phyloP scores from a whole-genome alignment of 345 rosid species.

The Eucalyptus tenuipes region DNA sequence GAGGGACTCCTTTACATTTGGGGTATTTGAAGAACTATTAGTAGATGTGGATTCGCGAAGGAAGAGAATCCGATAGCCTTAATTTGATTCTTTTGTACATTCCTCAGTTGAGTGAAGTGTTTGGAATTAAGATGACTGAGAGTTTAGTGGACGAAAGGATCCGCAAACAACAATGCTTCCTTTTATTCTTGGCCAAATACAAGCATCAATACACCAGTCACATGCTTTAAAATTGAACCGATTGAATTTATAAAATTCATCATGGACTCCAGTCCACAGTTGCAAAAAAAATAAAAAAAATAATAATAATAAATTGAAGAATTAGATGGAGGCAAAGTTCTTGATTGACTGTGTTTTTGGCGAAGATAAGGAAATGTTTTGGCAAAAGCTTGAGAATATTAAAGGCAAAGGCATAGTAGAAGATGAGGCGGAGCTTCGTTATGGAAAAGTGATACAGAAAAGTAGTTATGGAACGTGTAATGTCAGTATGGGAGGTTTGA shows the following conservation, averaged over 20 bases:
- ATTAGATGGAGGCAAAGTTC: background rate
- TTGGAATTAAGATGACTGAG: background rate
- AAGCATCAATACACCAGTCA: background rate
- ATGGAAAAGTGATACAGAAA: background rate
- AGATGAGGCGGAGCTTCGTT: background rate
- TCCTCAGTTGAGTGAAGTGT: background rate
- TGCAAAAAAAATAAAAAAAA: background rate
- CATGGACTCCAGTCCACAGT: background rate
- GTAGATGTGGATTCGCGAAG: background rate
- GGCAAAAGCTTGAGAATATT: background rate
- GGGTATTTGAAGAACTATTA: background rate
- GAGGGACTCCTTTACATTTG: background rate
- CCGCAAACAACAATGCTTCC: background rate
- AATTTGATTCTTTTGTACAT: background rate
- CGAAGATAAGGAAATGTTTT: background rate
- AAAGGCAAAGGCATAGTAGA: background rate
- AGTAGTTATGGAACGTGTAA: background rate
- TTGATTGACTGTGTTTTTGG: background rate
- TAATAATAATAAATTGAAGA: background rate
- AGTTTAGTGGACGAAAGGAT: background rate
- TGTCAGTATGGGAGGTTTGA: background rate
- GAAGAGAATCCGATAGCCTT: background rate
- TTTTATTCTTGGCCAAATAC: background rate
- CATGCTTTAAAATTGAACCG: background rate
- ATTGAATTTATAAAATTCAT: background rate